Evolutionary conservation across 2,329 filamentous ascomycete genomes (phyloP).

Genomic region (Pezicula carpinea): DNA sequence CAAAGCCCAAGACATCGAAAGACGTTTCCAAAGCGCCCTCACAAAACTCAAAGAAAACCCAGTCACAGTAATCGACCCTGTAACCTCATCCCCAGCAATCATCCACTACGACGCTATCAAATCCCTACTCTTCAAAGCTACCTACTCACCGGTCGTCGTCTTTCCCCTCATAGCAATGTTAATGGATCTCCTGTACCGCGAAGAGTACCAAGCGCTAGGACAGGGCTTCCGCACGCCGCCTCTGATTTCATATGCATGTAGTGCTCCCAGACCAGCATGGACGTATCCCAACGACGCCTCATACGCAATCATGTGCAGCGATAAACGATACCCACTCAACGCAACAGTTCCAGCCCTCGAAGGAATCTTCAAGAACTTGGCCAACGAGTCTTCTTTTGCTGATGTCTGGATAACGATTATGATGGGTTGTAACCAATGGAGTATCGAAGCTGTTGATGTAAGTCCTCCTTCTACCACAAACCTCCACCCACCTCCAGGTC

Average conservation of each 20-base stretch:
- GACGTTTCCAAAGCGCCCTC: constrained; percentile 31
- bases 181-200: constrained; percentile 22
- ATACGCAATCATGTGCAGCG: constrained; percentile 24
- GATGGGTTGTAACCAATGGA: constrained; percentile 20
- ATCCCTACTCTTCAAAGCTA: constrained; percentile 18
- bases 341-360: constrained; percentile 22
- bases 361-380: constrained; percentile 15
- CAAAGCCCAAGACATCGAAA: constrained; percentile 14
- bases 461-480: too few relatives aligned
- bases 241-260: constrained; percentile 8
- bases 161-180: constrained; percentile 22
- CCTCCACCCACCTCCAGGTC: neutral
- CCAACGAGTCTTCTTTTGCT: constrained; percentile 16
- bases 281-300: constrained; percentile 17
- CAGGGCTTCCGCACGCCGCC: neutral
- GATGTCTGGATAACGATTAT: constrained; percentile 22
- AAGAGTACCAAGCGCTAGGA: constrained; percentile 35
- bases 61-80: constrained; percentile 16
- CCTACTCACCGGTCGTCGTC: constrained; percentile 22
- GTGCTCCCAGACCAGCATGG: constrained; percentile 5
- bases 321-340: constrained; percentile 25
- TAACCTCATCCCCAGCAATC: constrained; percentile 15
- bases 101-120: constrained; percentile 25
- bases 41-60: constrained; percentile 32
- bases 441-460: constrained; percentile 13